Evolutionary conservation across 2,329 filamentous ascomycete species (phyloP), one percentile per base, ranked within the genome.

Genomic region (Madurella fahalii): DNA sequence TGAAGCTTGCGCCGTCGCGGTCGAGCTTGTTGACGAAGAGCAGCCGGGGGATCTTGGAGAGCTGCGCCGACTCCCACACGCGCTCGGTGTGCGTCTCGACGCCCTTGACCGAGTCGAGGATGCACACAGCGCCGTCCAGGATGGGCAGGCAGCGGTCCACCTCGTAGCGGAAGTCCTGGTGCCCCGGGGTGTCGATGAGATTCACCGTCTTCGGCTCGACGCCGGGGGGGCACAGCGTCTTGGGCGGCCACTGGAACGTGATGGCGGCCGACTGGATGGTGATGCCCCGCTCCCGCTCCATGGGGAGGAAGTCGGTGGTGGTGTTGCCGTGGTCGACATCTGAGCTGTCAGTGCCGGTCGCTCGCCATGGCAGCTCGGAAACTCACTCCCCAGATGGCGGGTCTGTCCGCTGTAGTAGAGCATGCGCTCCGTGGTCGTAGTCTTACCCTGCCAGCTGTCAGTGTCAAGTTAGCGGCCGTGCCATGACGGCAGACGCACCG

Each of bases 371-470:
- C 2, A 17, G 45, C 13, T 18, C 5, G n/a, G 37, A 30, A 4
- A 69, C 77, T 46, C 66, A 81, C 80, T 80, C 74, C 94, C 94
- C 66, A 96, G 84, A 70, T 92, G 81, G 61, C 89, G 81, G 9
- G 92, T 95, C 58, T 92, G 85, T 47, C 94, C 93, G 69, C 90
- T 95, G 67, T 96, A 96, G 68, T 91, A 97, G 66, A 99, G 87
- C 93, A 97, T 97, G 55, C 94, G 91, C 83, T 99, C 94, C 3
- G 94, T 97, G 0, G 94, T 99, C 0, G 94, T 97, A 1, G 94
- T 99, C 77, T 99, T 99, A 9, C 94, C 94, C 80, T 83, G 50
- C 9, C 16, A 12, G 2, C 15, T 13, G 56, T 67, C 15, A 66
- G 61, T 47, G 20, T 30, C 40, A n/a, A 40, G 17, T 9, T 40